Base-by-base conservation (phyloP, 2,329 filamentous ascomycete species). In the Claviceps spartinae region DNA sequence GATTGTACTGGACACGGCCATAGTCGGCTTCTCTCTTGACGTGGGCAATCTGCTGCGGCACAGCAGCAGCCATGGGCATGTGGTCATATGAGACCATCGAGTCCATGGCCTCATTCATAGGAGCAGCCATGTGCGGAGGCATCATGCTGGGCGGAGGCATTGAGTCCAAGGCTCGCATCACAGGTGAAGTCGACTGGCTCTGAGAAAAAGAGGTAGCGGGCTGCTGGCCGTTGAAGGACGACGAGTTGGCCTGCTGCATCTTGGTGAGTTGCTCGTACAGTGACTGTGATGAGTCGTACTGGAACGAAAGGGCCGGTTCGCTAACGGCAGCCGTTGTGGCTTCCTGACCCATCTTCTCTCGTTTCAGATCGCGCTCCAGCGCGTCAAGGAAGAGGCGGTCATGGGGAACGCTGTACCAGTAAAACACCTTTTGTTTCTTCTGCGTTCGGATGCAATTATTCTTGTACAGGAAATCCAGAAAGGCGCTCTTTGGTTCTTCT, bases 391-490 rank as follows among this genome's bases (percentile, higher is more conserved):
- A 98, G 49, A 98, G 82, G 51, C 93, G 83, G 71, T 98, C 93
- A 68, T 98, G 93, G 1, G 93, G 93, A 47, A 98, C 93, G 73
- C 90, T 96, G 73, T 97, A 98, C 93, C 93, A 98, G 74, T 97
- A 98, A 66, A 98, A 98, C 59, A 98, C 93, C 77, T 98, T 98
- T 67, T 98, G 93, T 79, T 98, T 98, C 82, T 98, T 98, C 71
- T 98, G 93, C 40, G 93, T 98, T 61, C 93, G 85, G 62, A 98
- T 98, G 78, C 93, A 98, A 76, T 98, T 98, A 80, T 98, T 98
- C 79, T 98, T 98, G 82, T 98, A 98, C 45, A 98, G 78, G 69
- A 97, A 98, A 71, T 98, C 93, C 56, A 98, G 80, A 72, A 98
- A 98, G 1, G 87, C 85, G 72, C 91, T 97, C 78, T 98, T 98